Conservation (phyloP, 768 basidiomycete species). For the Calocera viscosa region DNA sequence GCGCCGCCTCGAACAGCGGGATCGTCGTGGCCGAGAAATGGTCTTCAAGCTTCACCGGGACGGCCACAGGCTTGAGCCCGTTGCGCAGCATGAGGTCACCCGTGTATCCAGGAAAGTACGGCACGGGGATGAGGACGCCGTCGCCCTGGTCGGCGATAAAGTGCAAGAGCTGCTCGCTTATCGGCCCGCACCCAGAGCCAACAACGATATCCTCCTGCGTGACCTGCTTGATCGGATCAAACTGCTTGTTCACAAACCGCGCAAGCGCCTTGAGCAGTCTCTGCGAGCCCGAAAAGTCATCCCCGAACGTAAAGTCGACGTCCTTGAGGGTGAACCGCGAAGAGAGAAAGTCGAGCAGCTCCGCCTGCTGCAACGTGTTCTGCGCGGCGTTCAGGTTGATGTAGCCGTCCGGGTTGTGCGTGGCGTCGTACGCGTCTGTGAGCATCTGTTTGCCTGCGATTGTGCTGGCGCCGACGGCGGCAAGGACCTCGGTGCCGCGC, state of each 20-base stretch:
- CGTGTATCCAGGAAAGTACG: neutral
- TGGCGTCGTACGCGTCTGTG: neutral
- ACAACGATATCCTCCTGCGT: neutral
- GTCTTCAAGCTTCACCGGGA: neutral
- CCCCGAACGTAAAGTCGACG: neutral
- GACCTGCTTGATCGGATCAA: neutral
- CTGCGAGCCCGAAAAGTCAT: neutral
- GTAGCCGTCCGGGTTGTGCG: neutral
- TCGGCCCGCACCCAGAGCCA: neutral
- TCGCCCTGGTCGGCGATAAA: neutral
- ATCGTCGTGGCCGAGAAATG: neutral
- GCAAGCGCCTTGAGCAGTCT: neutral
- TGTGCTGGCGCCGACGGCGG: neutral
- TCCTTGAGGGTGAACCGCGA: neutral
- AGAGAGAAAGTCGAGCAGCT: neutral
- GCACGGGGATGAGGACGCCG: neutral
- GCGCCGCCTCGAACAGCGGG: neutral
- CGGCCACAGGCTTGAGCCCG: neutral
- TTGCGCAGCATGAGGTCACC: neutral
- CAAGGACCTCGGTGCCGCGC: neutral
- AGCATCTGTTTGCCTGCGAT: neutral
- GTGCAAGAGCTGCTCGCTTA: neutral
- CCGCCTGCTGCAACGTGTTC: neutral
- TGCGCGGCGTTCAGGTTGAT: conserved; percentile 2
- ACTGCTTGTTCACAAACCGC: neutral